Percentiles rank a stretch among this genome's conserved stretches.
Conservation (phyloP, 78 protist species). For the Protostelium mycophagum region DNA sequence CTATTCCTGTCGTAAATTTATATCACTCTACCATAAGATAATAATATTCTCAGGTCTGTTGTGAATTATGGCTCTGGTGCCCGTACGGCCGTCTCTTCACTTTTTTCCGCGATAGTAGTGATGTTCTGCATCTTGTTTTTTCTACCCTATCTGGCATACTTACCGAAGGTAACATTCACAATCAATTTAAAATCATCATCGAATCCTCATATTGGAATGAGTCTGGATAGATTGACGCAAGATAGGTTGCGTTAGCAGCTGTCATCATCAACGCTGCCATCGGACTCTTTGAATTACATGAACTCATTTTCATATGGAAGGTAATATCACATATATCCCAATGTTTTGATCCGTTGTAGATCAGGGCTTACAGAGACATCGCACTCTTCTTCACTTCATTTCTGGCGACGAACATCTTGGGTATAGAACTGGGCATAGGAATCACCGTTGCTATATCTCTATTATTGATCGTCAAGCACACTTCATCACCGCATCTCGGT, state of each 20-base stretch:
- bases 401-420: slow-evolving; percentile 37
- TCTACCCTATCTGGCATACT: slow-evolving; percentile 19
- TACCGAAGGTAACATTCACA: slow-evolving; percentile 13
- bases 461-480: slow-evolving; percentile 47
- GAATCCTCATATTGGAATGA: no score
- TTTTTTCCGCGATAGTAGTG: slow-evolving; percentile 17
- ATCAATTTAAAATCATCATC: background rate
- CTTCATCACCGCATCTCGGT: slow-evolving; percentile 51
- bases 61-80: slow-evolving; percentile 46
- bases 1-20: no score
- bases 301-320: slow-evolving; percentile 51
- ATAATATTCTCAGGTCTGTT: no score
- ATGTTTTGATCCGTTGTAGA: no score
- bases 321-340: slow-evolving; percentile 38
- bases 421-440: slow-evolving; percentile 47
- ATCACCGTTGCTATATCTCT: slow-evolving; percentile 56
- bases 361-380: slow-evolving; percentile 12
- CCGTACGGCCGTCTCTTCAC: slow-evolving; percentile 33
- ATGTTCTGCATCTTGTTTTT: slow-evolving; percentile 44
- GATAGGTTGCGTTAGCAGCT: slow-evolving; percentile 28
- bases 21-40: no score
- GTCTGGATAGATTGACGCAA: no score
- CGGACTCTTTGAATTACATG: slow-evolving; percentile 52
- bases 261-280: slow-evolving; percentile 57
- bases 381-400: slow-evolving; percentile 30